Base-by-base conservation (phyloP, 352 stramenopile species). In the Plasmopara halstedii region DNA sequence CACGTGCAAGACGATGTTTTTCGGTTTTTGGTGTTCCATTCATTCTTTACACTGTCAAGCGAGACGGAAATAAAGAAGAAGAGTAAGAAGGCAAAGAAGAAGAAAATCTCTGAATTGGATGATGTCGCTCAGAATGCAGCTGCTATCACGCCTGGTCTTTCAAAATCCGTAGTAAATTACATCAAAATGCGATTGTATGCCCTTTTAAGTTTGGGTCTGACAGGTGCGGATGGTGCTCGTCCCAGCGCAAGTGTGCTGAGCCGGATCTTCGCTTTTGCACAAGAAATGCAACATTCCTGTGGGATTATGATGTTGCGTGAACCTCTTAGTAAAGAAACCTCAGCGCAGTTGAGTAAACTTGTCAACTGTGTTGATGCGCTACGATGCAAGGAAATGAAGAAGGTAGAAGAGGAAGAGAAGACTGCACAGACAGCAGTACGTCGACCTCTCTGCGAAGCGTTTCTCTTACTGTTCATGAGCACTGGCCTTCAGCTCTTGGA, bases 381-480 rank as follows among this genome's bases (percentile, higher is more conserved):
- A 23, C 25, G 62, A n/a, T 45, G 23, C 4, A 64, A 73, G 6
- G 58, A 67, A 39, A 15, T 68, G 17, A 43, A 73, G 34, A 35
- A 59, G 25, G 25, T 11, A 11, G 25, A 6, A 6, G 25, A 4
- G 25, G 25, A 29, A 2, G 11, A 29, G 25, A 29, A 29, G 25
- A 29, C 25, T 25, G 50, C 46, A 22, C 51, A 70, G 22, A 62
- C 52, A 29, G 46, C 22, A 17, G 42, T 50, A 17, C 53, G 53
- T 17, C 67, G 78, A 38, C 59, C 73, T 42, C 45, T 85, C 19
- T 51, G 46, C 18, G 71, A 89, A 39, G 70, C 73, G 31, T 91
- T 91, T 51, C 39, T 73, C 36, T 26, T 91, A 42, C 62, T 94
- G 33, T 81, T 85, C 32, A 82, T 83, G 70, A 88, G 75, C 62